Base-by-base conservation (phyloP, 2,329 filamentous ascomycete species). In the Atkinsonella hypoxylon region DNA sequence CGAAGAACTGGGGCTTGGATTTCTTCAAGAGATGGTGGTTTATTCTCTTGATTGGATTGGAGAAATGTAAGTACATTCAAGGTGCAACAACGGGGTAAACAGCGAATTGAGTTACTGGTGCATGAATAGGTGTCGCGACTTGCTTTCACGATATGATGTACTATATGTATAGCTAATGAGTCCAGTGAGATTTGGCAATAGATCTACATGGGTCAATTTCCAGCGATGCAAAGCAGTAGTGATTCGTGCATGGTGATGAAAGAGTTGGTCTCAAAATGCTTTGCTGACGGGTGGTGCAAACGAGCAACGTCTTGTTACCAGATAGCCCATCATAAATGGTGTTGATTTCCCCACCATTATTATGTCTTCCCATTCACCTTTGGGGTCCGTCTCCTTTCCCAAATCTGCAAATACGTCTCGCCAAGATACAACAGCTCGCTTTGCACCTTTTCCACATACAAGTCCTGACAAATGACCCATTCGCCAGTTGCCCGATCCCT, bases 341-440 rank as follows among this genome's bases (percentile, higher is more conserved):
- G n/a, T n/a, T n/a, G n/a, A n/a, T 26, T 26, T 8, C 26, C 26
- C 26, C 2, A 22, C 20, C n/a, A n/a, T n/a, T n/a, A 26, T 44
- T 13, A 44, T 8, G 22, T 15, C 44, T 36, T 45, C 10, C 44
- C 17, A n/a, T 32, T 18, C 44, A 5, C 18, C 20, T 13, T 17
- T n/a, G 36, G 30, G 11, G 22, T 47, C 62, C 79, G 83, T 67
- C 89, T 79, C 66, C 86, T 77, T 73, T 97, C 93, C 93, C 93
- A 97, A 43, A 98, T 81, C 78, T 97, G 94, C 52, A 97, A 70
- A 73, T 97, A 97, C 51, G 87, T 87, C 75, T 98, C 93, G 48
- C 91, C 89, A 0, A 94, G 85, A 62, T 95, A 95, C 57, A 98
- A 66, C 59, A 95, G 78, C 72, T 98, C 91, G 55, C 81, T 87